These are phyloP conservation scores for Crithidia expoeki DNA, from an alignment of 208 protist species.

Conservation along the genomic window DNA sequence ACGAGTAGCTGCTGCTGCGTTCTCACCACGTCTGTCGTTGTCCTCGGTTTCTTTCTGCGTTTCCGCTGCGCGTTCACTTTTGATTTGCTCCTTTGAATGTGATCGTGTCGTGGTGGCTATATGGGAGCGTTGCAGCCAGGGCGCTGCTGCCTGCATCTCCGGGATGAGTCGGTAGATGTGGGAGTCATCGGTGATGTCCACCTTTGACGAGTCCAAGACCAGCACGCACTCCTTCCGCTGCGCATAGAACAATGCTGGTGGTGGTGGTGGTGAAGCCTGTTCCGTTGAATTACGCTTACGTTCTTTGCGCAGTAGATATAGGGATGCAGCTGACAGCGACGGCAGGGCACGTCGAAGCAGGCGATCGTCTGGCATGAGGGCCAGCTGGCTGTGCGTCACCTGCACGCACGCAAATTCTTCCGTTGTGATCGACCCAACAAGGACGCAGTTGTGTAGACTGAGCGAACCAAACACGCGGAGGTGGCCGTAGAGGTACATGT, in stretches of 20 bases:
- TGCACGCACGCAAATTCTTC: constrained; percentile 53
- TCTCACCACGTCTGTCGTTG: too few relatives aligned
- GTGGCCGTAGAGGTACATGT: constrained; percentile 60
- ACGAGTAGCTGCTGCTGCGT: neutral
- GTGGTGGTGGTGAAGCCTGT: constrained; percentile 4
- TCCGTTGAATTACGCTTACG: neutral
- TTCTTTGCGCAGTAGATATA: too few relatives aligned
- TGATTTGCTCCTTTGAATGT: too few relatives aligned
- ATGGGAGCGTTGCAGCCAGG: too few relatives aligned
- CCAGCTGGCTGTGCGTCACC: constrained; percentile 41
- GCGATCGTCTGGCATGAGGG: constrained; percentile 41
- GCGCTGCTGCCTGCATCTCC: too few relatives aligned
- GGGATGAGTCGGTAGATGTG: constrained; percentile 34
- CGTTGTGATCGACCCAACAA: constrained; percentile 53
- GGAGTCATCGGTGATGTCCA: constrained; percentile 54
- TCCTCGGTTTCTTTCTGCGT: too few relatives aligned
- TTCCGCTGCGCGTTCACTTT: too few relatives aligned
- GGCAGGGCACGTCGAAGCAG: constrained; percentile 26
- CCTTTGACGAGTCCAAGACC: constrained; percentile 54
- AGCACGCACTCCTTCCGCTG: constrained; percentile 57
- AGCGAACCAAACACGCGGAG: constrained; percentile 61
- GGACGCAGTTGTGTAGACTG: constrained; percentile 55
- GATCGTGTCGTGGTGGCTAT: too few relatives aligned
- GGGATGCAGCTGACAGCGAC: too few relatives aligned
- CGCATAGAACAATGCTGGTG: constrained; percentile 29